A percentile compares a stretch with the other conserved stretches of the same genome.
phyloP scores from a whole-genome alignment of 2,329 filamentous ascomycete species.

The Clarireedia paspali region DNA sequence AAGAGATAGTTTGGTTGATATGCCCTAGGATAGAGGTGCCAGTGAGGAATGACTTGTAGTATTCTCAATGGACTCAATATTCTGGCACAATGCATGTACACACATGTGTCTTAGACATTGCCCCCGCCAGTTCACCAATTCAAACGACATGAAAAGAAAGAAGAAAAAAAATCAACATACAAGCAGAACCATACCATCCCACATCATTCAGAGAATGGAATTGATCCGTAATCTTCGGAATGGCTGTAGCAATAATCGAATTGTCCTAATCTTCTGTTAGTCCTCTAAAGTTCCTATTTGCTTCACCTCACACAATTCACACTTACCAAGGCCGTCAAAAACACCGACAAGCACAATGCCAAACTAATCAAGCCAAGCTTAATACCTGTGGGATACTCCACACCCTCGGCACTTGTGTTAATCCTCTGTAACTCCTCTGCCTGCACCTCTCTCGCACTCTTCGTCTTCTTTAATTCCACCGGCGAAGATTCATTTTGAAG shows the following conservation, averaged over 20 bases:
- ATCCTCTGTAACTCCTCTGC: conserved; percentile 18
- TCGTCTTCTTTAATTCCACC: conserved; percentile 2
- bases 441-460: conserved; percentile 10
- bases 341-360: conserved; percentile 26
- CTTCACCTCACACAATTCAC: neutral
- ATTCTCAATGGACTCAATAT: no score
- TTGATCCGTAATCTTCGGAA: conserved; percentile 46
- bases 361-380: conserved; percentile 24
- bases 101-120: neutral
- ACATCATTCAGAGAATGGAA: conserved; percentile 41
- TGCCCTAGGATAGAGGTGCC: no score
- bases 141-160: neutral
- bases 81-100: neutral
- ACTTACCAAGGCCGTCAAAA: conserved; percentile 17
- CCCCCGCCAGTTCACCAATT: neutral
- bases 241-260: conserved; percentile 37
- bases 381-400: conserved; percentile 26
- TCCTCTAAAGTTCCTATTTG: no score
- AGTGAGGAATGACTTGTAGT: no score
- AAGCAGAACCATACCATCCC: conserved; percentile 52
- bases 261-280: conserved; percentile 3
- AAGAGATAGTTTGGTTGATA: no score
- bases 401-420: conserved; percentile 24
- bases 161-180: conserved; percentile 33
- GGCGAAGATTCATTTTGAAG: neutral